Evolutionary conservation across 108 stramenopile species (phyloP), one percentile per base, ranked within the genome.

Genomic region (Stephanodiscus minutulus): DNA sequence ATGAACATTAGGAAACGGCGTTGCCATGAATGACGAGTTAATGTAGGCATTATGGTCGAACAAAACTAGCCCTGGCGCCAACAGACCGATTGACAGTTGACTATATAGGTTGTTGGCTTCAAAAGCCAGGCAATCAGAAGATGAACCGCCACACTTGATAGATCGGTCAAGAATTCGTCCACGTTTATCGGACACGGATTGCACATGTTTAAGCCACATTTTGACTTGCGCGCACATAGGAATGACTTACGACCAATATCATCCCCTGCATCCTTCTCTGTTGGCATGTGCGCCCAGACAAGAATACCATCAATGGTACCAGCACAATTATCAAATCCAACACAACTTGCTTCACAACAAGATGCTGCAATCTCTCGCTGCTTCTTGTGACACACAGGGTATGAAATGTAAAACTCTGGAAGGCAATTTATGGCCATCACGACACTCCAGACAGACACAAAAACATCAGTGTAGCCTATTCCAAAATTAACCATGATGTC

Each of bases 31-130:
- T 17, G 22, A 20, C 17, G 41, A 76, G 13, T 82, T 82, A 0
- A 76, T 48, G 48, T 73, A 75, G 8, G 81, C 81, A 37, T 71
- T 66, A 36, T 82, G 70, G 13, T 74, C 74, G 60, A 76, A 79
- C 29, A 73, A 36, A 31, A 68, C 69, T 31, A 72, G 41, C 22
- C 41, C 44, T 21, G 39, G 39, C 44, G n/a, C 25, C 29, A 79
- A 44, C 12, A 72, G 72, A 28, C 71, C 71, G 0, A 20, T 43
- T 18, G 66, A 64, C 10, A 50, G 28, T 37, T 39, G 58, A 12
- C 33, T 15, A 31, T 27, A 48, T 13, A 79, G 25, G 22, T 46
- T n/a, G 18, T 35, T 47, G 12, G 56, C 20, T 24, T 66, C 65
- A 64, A 79, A 79, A 27, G 70, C 61, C 12, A 79, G 44, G 33